Evolutionary conservation across 768 basidiomycete species (phyloP), one percentile per base, ranked within the genome.

Genomic region (Trametes cingulata): DNA sequence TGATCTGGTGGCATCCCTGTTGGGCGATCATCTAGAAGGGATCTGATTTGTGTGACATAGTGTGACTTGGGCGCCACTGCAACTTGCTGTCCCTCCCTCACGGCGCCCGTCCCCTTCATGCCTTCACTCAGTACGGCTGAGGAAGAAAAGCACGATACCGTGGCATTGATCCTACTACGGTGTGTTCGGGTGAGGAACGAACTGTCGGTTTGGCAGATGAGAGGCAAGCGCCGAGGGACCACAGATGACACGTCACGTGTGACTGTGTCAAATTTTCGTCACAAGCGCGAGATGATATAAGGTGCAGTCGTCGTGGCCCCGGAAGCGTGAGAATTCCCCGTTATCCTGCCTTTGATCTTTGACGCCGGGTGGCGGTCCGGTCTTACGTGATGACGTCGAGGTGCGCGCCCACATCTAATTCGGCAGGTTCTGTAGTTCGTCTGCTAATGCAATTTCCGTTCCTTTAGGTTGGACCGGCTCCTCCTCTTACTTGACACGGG

Each of bases 401-500:
- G 89, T 87, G 65, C 66, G 50, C 29, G 10, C 60, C 64, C 8
- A 29, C 52, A 50, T 36, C 46, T 67, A 62, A 24, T 62, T 37
- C 39, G 69, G 61, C 52, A 68, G 40, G 14, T 45, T 24, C 47
- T 51, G 63, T 68, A 10, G 62, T 47, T 58, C 35, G 36, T 22
- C 43, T 36, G 52, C 53, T 65, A 22, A 62, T 22, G 2, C 35
- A 13, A 25, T 55, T 7, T 36, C 4, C 33, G 19, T 24, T 56
- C 15, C 6, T 54, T 6, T 68, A 96, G 95, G 80, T 87, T 98
- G 79, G 97, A 98, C 83, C 88, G 97, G 75, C 90, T 99, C 78
- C 87, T 99, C 72, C 83, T 93, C 68, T 83, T 99, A 45, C 85
- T 99, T 63, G 95, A 98, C 73, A 95, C 94, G 37, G 97, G 97